A percentile compares a stretch with the other conserved stretches of the same genome.
These are phyloP conservation scores for Neurospora sp. DNA, from an alignment of 495 filamentous ascomycete species.

Conservation along the genomic window DNA sequence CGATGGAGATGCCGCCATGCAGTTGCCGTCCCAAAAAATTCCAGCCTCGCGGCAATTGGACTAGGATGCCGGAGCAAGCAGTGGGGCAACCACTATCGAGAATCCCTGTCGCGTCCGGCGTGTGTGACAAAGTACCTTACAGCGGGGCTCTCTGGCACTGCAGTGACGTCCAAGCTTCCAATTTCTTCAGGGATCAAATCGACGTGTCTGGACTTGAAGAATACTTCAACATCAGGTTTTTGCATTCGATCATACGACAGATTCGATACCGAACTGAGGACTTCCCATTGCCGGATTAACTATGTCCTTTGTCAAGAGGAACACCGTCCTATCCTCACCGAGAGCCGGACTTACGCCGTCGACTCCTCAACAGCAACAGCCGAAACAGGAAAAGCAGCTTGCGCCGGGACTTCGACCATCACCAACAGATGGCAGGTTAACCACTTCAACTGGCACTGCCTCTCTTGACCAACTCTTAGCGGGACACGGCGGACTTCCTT, in stretches of 20 bases:
- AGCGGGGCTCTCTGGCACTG: not conserved
- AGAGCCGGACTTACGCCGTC: constrained; percentile 11
- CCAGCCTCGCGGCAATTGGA: not conserved
- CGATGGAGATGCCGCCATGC: not conserved
- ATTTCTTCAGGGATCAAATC: not conserved
- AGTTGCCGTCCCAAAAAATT: not conserved
- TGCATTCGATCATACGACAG: not conserved
- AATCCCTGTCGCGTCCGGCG: not conserved
- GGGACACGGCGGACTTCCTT: constrained; percentile 76
- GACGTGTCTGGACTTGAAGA: not conserved
- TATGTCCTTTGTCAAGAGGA: constrained; percentile 90
- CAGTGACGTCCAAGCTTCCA: not conserved
- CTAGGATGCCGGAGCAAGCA: not conserved
- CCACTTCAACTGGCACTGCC: constrained; percentile 81
- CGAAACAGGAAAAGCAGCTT: constrained; percentile 22
- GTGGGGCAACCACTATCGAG: not conserved
- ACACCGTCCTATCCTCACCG: constrained; percentile 51
- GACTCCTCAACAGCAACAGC: not conserved
- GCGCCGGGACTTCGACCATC: constrained; percentile 73
- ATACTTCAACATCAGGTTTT: not conserved
- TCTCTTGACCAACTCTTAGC: constrained; percentile 79
- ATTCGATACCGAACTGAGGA: not conserved
- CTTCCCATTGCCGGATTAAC: constrained; percentile 1
- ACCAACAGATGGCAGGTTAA: constrained; percentile 75
- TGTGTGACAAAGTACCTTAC: not conserved